Conservation (phyloP, 1,139 yeast species). For the Geotrichum reessii region DNA sequence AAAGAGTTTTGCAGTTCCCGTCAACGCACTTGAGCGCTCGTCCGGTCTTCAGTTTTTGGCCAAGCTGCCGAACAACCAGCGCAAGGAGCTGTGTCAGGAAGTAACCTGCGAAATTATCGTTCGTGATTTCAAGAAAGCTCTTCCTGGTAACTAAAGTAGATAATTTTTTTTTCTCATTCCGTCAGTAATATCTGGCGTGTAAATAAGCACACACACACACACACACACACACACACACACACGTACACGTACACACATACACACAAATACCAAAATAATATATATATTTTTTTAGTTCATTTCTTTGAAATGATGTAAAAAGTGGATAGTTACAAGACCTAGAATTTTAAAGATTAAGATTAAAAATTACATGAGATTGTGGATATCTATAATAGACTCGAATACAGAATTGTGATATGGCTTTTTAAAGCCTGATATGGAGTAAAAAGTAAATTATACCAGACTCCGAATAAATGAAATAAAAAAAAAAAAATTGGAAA, state of each 20-base stretch:
- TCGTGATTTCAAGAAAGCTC: slow-evolving; percentile 65
- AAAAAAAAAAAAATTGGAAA: too few relatives aligned
- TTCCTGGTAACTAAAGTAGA: slow-evolving; percentile 29
- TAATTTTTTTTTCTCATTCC: not conserved
- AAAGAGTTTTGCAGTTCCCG: slow-evolving; percentile 74
- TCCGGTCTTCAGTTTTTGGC: slow-evolving; percentile 79
- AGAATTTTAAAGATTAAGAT: not conserved
- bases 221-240: too few relatives aligned
- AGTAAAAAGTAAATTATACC: too few relatives aligned
- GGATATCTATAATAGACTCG: too few relatives aligned
- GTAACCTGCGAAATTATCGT: slow-evolving; percentile 74
- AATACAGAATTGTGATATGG: too few relatives aligned
- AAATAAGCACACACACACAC: not conserved
- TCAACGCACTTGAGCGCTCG: slow-evolving; percentile 81
- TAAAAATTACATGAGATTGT: not conserved
- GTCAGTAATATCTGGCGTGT: not conserved
- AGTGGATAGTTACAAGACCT: not conserved
- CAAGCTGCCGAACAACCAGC: slow-evolving; percentile 55
- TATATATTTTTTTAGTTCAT: not conserved
- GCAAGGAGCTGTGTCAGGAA: slow-evolving; percentile 70
- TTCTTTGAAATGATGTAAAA: not conserved
- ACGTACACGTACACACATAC: too few relatives aligned
- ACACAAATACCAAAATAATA: not conserved
- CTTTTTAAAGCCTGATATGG: too few relatives aligned
- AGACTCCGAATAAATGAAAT: too few relatives aligned